Base-by-base conservation (phyloP, 176 grass and related monocot genomes). In the Oryza longistaminata region DNA sequence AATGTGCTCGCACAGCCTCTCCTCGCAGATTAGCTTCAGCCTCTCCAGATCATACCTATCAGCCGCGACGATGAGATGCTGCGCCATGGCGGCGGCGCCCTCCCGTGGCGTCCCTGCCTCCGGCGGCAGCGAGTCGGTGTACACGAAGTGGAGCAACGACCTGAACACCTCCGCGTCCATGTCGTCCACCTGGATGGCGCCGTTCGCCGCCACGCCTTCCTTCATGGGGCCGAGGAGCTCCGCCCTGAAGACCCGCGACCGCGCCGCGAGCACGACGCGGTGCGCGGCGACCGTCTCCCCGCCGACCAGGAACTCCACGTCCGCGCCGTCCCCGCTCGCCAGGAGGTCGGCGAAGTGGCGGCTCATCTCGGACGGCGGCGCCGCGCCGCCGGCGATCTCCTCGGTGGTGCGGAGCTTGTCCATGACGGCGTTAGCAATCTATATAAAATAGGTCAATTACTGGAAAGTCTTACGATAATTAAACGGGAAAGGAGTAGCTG, bases 161-260 rank as follows among this genome's bases (percentile, higher is more conserved):
- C 80, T 89, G 55, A 89, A 85, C 31, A 89, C 87, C 60, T 53
- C 34, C 43, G 66, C 82, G 24, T 78, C n/a, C 75, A 89, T 89
- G 67, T 89, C 87, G 13, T 46, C 71, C 0, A 85, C 55, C 42
- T 74, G 53, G 11, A 89, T 74, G 42, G 13, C 0, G 3, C 81
- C 66, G n/a, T 31, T n/a, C 29, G 42, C 42, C 5, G 42, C 9
- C 7, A 7, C 9, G 5, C 62, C 62, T 71, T 89, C 82, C 17
- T 77, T 83, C 87, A 89, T 89, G 15, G 17, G n/a, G 29, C 87
- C 68, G 31, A 65, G 40, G 11, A 88, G 73, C 45, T 83, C 52
- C 0, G 86, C 86, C 64, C 58, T 88, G 48, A 83, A 89, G 26
- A 89, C 82, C 9, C 7, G 42, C 7, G 42, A 44, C 42, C 42